Evolutionary conservation across 352 stramenopile genomes (phyloP).

Genomic region (Peronospora destructor): DNA sequence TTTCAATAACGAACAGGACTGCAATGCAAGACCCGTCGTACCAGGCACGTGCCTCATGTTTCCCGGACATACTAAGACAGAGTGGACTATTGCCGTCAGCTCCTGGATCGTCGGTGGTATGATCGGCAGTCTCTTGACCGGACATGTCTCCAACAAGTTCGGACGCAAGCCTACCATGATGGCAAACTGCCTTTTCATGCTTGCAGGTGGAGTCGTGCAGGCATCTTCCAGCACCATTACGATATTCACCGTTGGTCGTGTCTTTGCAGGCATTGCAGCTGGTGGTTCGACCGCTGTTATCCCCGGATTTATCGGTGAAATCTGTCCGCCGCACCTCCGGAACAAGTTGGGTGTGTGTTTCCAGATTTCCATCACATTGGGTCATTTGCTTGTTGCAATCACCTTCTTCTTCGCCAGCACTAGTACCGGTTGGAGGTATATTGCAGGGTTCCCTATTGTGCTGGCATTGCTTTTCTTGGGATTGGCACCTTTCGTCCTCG

Average conservation of each 20-base stretch:
- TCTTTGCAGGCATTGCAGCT: slow-evolving; percentile 43
- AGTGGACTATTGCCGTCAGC: slow-evolving; percentile 58
- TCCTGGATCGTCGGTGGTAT: slow-evolving; percentile 56
- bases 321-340: slow-evolving; percentile 35
- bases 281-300: slow-evolving; percentile 32
- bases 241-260: slow-evolving; percentile 34
- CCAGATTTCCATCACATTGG: slow-evolving; percentile 44
- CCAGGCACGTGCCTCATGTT: slow-evolving; percentile 28
- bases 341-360: slow-evolving; percentile 32
- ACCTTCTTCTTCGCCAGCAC: slow-evolving; percentile 51
- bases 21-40: slow-evolving; percentile 35
- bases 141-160: slow-evolving; percentile 33
- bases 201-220: slow-evolving; percentile 32
- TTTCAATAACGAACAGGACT: slow-evolving; percentile 39
- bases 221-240: slow-evolving; percentile 16
- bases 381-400: slow-evolving; percentile 36
- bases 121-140: slow-evolving; percentile 36
- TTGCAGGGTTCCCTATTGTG: slow-evolving; percentile 37
- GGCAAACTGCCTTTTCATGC: slow-evolving; percentile 42
- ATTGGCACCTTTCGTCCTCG: slow-evolving; percentile 35
- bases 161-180: slow-evolving; percentile 33
- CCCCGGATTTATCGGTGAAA: slow-evolving; percentile 44
- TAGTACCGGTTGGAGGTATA: slow-evolving; percentile 43
- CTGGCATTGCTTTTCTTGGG: slow-evolving; percentile 31
- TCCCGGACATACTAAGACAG: slow-evolving; percentile 20